These are phyloP conservation scores for Oryza glaberrima DNA, from an alignment of 176 grass and related monocot species.

Conservation along the genomic window DNA sequence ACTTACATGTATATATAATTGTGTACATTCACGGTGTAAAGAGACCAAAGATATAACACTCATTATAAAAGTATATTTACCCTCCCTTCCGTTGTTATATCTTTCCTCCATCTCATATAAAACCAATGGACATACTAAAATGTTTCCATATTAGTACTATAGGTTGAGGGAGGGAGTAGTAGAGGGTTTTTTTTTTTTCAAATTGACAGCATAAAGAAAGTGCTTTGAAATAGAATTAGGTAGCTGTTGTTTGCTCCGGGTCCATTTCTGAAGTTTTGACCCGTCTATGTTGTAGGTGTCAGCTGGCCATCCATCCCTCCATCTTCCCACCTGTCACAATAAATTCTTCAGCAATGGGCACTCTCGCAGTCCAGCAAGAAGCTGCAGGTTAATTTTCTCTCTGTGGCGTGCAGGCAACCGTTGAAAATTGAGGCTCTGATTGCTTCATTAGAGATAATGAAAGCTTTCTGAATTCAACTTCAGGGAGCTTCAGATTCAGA, in stretches of 20 bases:
- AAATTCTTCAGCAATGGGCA: conserved; percentile 12
- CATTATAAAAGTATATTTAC: no score
- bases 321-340: conserved; percentile 24
- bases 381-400: not conserved
- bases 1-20: no score
- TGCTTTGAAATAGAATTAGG: conserved; percentile 37
- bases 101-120: no score
- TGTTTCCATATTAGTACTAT: no score
- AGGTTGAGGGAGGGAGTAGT: no score
- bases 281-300: not conserved
- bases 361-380: not conserved
- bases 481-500: not conserved
- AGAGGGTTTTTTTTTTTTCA: not conserved
- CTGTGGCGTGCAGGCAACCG: conserved; percentile 17
- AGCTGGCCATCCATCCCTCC: conserved; percentile 17
- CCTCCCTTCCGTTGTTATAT: no score
- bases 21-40: no score
- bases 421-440: not conserved
- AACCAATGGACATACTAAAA: no score
- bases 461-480: not conserved
- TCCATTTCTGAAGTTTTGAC: conserved; percentile 10
- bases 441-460: not conserved
- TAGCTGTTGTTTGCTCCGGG: not conserved
- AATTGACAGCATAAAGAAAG: not conserved
- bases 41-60: no score